A percentile compares a stretch with the other conserved stretches of the same genome.
These are phyloP conservation scores for Laguncularia racemosa DNA, from an alignment of 345 rosid genomes.

Conservation along the genomic window DNA sequence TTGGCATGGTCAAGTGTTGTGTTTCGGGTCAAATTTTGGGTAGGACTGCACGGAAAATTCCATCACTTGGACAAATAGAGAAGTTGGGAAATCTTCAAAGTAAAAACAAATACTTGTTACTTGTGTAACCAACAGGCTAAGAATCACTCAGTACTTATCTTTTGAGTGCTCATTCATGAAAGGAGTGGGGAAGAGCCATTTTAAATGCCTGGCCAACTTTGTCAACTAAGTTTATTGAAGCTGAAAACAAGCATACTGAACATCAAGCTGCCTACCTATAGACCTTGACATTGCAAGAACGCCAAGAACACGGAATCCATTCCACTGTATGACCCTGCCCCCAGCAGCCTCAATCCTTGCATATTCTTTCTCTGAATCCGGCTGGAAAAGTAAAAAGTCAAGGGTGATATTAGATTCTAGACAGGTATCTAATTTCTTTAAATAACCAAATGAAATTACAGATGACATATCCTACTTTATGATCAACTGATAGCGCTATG, in stretches of 20 bases:
- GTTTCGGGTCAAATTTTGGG: too few species aligned
- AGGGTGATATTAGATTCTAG: neutral
- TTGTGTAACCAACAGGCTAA: too few species aligned
- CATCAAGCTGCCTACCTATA: slow-evolving; percentile 47
- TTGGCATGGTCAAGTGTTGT: too few species aligned
- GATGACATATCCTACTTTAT: slow-evolving; percentile 48
- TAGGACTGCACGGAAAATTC: too few species aligned
- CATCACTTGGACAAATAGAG: too few species aligned
- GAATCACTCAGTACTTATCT: too few species aligned
- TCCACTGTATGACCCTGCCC: slow-evolving; percentile 93
- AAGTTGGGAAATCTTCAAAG: too few species aligned
- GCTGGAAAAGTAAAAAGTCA: slow-evolving; percentile 31
- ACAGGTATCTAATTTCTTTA: neutral
- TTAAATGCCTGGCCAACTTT: neutral
- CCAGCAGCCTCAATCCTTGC: slow-evolving; percentile 87
- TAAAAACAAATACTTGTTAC: too few species aligned
- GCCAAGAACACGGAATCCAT: slow-evolving; percentile 88
- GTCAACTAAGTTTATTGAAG: neutral
- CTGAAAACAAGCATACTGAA: neutral
- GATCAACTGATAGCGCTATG: slow-evolving; percentile 73
- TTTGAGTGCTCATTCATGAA: too few species aligned
- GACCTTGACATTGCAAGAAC: slow-evolving; percentile 98
- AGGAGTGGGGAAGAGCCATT: neutral
- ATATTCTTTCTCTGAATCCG: slow-evolving; percentile 75
- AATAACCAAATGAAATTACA: neutral